Evolutionary conservation across 345 rosid species (phyloP), one percentile per base, ranked within the genome.

Genomic region (Rubroshorea leprosula): DNA sequence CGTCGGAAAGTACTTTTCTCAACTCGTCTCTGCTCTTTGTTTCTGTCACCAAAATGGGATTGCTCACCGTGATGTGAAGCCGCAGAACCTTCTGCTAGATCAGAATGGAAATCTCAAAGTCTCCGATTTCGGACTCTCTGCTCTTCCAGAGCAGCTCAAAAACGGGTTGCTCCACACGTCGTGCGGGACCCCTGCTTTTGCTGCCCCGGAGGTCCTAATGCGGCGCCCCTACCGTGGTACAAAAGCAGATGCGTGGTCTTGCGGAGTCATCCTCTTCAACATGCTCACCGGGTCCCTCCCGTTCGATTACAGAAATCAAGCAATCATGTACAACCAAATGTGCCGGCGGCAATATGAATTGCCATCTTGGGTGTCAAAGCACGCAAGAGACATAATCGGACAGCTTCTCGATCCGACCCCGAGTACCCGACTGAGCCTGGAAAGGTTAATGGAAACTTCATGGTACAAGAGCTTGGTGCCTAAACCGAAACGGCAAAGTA

Each of bases 11-110:
- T 86, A 78, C 58, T 81, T 91, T 63, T 91, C 83, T 54, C 93
- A 91, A 67, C 79, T 91, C 7, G 79, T 77, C 12, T 82, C 92
- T 8, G 96, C 96, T n/a, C 75, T 89, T 19, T 62, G 53, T 9
- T 87, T 80, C 80, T 88, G 11, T 11, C 45, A 39, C 68, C 74
- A 83, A 6, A 81, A 82, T 56, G 97, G 95, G 2, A 76, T 91
- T 61, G 74, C 87, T 15, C 98, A 91, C 75, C 96, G 96, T 0
- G 98, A 91, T 62, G 57, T 91, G 24, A 88, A 91, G 78, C 96
- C 96, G 0, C 96, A 91, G 24, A 91, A 88, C 55, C 77, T 86
- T 0, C 79, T 91, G n/a, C 68, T 91, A 13, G 98, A 91, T 64
- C 65, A 24, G 8, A 51, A 76, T 15, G 96, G 90, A 0, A 77